Conservation (phyloP, 768 basidiomycete genomes). For the Rhizopogon vesiculosus region DNA sequence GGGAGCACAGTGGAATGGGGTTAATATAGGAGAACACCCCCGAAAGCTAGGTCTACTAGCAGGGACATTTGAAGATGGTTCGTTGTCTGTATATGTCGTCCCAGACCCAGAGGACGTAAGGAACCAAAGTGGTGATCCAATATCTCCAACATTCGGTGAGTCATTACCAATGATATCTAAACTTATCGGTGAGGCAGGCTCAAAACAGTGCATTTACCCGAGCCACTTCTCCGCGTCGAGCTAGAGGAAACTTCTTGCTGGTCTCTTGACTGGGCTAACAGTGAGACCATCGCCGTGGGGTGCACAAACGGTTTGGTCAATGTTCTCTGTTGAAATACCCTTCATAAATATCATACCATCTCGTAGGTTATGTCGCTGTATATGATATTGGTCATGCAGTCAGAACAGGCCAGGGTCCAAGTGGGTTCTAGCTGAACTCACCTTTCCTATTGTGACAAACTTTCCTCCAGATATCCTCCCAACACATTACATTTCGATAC, state of each 20-base stretch:
- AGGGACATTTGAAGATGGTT: constrained; percentile 85
- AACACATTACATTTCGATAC: constrained; percentile 65
- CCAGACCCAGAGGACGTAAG: constrained; percentile 67
- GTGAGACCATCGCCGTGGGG: constrained; percentile 76
- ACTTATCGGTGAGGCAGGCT: neutral
- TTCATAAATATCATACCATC: constrained; percentile 4
- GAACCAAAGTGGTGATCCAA: constrained; percentile 19
- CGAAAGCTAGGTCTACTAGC: constrained; percentile 80
- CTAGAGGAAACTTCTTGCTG: constrained; percentile 73
- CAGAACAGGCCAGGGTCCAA: constrained; percentile 22
- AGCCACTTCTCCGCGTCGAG: constrained; percentile 70
- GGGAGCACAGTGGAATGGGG: constrained; percentile 14
- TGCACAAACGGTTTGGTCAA: constrained; percentile 66
- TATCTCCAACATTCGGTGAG: constrained; percentile 48
- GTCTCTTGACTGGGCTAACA: constrained; percentile 88
- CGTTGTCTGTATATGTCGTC: constrained; percentile 70
- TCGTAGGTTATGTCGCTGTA: constrained; percentile 49
- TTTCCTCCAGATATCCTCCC: constrained; percentile 43
- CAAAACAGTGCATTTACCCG: constrained; percentile 46
- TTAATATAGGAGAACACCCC: constrained; percentile 12
- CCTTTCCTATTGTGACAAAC: neutral
- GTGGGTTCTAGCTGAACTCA: constrained; percentile 19
- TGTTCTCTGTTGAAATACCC: neutral
- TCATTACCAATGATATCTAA: neutral
- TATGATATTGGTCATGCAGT: constrained; percentile 49